Evolutionary conservation across 495 filamentous ascomycete genomes (phyloP), one percentile per base, ranked within the genome.

Genomic region (Penicillium manginii): DNA sequence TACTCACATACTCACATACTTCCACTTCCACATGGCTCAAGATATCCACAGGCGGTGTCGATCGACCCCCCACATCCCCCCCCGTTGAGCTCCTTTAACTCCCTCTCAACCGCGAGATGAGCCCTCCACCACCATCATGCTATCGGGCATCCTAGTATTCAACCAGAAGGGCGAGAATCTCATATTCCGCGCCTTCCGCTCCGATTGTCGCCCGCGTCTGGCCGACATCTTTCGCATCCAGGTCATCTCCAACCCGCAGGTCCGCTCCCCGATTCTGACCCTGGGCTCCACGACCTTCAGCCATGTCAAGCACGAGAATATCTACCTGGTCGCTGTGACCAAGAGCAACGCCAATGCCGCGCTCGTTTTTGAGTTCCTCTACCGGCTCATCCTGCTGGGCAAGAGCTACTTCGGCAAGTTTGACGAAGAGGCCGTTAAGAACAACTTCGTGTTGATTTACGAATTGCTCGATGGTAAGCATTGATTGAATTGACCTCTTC

Each of bases 161-260:
- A 99, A 99, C 67, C 96, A 98, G 73, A 99, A 99, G 75, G 94
- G 94, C 78, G 94, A 99, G 81, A 97, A 97, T 73, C 90, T 99
- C 61, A 99, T 99, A 73, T 97, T 98, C 77, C 92, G 94, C 62
- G 91, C 96, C 65, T 99, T 97, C 77, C 92, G 94, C 66, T 94
- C 93, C 72, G 94, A 99, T 76, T 97, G 93, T 74, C 90, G 94
- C 40, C 94, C 94, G 19, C 91, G 94, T 18, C 89, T 99, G 45
- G 93, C 94, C 73, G 94, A 99, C 72, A 92, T 98, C 75, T 99
- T 99, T 77, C 94, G 94, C 78, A 98, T 99, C 75, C 94, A 99
- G 71, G 94, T 99, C 77, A 97, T 98, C 73, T 97, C 92, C 59
- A 99, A 99, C 73, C 90, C 94, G 57, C 92, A 97, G 74, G 94